Base-by-base conservation (phyloP, 176 grass and related monocot species). In the Otatea glauca region DNA sequence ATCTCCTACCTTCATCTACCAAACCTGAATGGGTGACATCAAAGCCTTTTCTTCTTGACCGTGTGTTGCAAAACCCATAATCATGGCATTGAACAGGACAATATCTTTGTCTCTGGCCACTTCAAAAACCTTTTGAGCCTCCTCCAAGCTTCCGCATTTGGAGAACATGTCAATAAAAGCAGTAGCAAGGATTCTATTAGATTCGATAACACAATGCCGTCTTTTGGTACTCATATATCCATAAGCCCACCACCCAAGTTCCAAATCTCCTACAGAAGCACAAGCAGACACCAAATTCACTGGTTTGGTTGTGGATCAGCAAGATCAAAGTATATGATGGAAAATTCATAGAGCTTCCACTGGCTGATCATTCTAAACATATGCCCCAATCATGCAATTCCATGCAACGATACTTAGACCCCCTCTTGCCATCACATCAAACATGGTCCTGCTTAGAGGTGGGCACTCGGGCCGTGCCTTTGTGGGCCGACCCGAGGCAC, bases 101-200 rank as follows among this genome's bases (percentile, higher is more conserved):
- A 53, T 15, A 54, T 80, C 78, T 37, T 80, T 80, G 10, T 34
- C 51, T 39, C 44, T 27, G 27, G 48, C 64, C 65, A 13, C 44
- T 53, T 80, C 63, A 15, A 80, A 80, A 7, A 80, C 63, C 9
- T 35, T 53, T 43, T 68, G 43, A 38, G 78, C 78, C 42, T 80
- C 78, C 17, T 54, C 63, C 37, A 80, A 48, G 34, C 78, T 80
- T 49, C 78, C 78, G 4, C 78, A 80, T 47, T 80, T 80, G 61
- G 44, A 68, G 48, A 68, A 80, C 78, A 80, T 80, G 63, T 80
- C 78, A 68, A 80, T 68, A 44, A 80, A 80, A 50, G 63, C 63
- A 68, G 78, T 80, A 7, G 63, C 42, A 9, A 80, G 78, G 20
- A 80, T 80, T 49, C 53, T 80, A 27, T 80, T 80, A 35, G 78